Evolutionary conservation across 179 eudicot genomes (phyloP), one percentile per base, ranked within the genome.

Genomic region (Monotropa hypopitys): DNA sequence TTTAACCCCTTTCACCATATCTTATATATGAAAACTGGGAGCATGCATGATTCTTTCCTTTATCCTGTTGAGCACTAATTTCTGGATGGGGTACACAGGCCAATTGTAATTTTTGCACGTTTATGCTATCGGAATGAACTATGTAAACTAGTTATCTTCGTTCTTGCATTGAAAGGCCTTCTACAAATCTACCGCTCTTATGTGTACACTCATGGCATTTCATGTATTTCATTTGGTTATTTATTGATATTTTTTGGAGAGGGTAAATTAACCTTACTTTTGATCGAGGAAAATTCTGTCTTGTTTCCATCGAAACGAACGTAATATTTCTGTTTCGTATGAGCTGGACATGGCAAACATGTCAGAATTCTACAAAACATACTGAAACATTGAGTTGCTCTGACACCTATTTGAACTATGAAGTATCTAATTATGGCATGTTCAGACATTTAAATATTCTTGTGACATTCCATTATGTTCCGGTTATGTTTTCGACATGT

Each of bases 1-100:
- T 67, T 76, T 81, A 83, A 62, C 82, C n/a, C 56, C 57, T 18
- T 18, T 23, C 33, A 21, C 13, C 49, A 33, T 51, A 46, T 72
- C 15, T 28, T 28, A 72, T 61, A n/a, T 23, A 20, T 32, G 76
- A n/a, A 42, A n/a, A 23, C 74, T 53, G 66, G 63, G 28, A 59
- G 20, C 23, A 8, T 43, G 76, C 54, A 7, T 23, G 12, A 18
- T 45, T 61, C 70, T 61, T 53, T 53, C 16, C 18, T 72, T 30
- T 50, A 71, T 15, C 53, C 28, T 21, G 30, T 69, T 45, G 51
- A 40, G 73, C 42, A 69, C 18, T 35, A 43, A 43, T 11, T 69
- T 43, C 73, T n/a, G 23, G 35, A 45, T 45, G 18, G 33, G 33
- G 20, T 10, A 47, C 53, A 45, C 7, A 23, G 7, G 2, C 21